Evolutionary conservation across 164 flowering plant genomes (phyloP).

Genomic region (Aristolochia contorta): DNA sequence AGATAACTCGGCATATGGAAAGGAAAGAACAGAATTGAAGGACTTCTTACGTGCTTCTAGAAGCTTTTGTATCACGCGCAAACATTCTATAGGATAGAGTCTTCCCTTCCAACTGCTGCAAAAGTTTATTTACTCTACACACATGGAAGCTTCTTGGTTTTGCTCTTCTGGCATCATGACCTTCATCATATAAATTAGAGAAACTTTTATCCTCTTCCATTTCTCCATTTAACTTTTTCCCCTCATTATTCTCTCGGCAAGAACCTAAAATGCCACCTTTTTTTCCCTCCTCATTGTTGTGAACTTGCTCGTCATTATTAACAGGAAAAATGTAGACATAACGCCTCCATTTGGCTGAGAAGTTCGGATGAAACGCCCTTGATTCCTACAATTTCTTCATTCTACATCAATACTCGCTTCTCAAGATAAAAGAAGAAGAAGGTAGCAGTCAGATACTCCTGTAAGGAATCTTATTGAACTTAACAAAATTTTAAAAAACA

Average conservation of each 20-base stretch:
- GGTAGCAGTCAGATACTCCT: neutral
- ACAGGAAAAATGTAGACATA: slow-evolving; percentile 84
- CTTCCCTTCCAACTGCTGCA: slow-evolving; percentile 72
- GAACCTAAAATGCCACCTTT: slow-evolving; percentile 5
- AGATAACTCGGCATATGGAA: too few species aligned
- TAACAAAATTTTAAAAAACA: too few species aligned
- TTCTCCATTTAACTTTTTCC: slow-evolving; percentile 13
- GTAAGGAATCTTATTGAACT: too few species aligned
- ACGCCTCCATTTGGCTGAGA: slow-evolving; percentile 90
- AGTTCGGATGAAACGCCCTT: slow-evolving; percentile 90
- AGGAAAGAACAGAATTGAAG: neutral
- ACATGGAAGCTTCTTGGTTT: slow-evolving; percentile 58
- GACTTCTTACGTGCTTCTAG: slow-evolving; percentile 68
- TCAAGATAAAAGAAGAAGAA: neutral
- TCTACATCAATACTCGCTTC: slow-evolving; percentile 2
- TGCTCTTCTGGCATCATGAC: slow-evolving; percentile 19
- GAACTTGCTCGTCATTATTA: slow-evolving; percentile 25
- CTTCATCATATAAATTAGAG: slow-evolving; percentile 11
- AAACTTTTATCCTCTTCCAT: slow-evolving; percentile 11
- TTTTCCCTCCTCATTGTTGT: slow-evolving; percentile 7
- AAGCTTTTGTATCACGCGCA: slow-evolving; percentile 94
- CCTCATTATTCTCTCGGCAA: slow-evolving; percentile 5
- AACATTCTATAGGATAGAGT: slow-evolving; percentile 78
- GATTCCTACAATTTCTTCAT: slow-evolving; percentile 48
- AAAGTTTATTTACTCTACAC: slow-evolving; percentile 49